Evolutionary conservation across 2,329 filamentous ascomycete species (phyloP), one percentile per base, ranked within the genome.

Genomic region (Calonectria crousiana): DNA sequence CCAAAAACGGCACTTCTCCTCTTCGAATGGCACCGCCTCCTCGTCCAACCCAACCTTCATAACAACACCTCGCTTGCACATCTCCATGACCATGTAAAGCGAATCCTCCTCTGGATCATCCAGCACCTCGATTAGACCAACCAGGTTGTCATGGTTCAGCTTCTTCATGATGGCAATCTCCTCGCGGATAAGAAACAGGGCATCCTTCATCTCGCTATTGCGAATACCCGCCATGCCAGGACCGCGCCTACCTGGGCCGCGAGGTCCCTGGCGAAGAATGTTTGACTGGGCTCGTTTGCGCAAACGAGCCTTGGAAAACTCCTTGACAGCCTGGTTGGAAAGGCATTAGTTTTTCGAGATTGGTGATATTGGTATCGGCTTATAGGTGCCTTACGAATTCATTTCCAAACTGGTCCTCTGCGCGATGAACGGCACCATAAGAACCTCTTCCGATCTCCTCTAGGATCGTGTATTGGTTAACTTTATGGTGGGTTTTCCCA

Each of bases 141-240:
- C 96, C n/a, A 99, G 88, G 82, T 98, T 99, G 34, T 93, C 93
- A 82, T 99, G 97, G 82, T 98, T 93, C 60, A 98, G 90, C 86
- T 98, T 98, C 88, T 98, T 99, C 96, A 99, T 98, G 82, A 98
- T 97, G 73, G 97, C 97, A 80, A 98, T 97, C 85, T 99, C 97
- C 84, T 98, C 95, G 75, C 95, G 94, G 84, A 99, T 98, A 74
- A 98, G 88, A 81, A 94, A 94, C 16, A 98, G 88, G 0, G 96
- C 92, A 80, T 93, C 91, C 32, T 88, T 87, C 78, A 93, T 93
- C 82, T 94, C 93, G 53, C 90, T 89, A 58, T 88, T 78, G 8
- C 81, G 81, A 58, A 82, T 75, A 41, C 79, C 77, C 9, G 79
- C 80, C 23, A 74, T 80, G 60, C 79, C 74, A 68, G 83, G 74